A percentile compares a stretch with the other conserved stretches of the same genome.
Conservation (phyloP, 257 asterid species). For the Handroanthus guayacan region DNA sequence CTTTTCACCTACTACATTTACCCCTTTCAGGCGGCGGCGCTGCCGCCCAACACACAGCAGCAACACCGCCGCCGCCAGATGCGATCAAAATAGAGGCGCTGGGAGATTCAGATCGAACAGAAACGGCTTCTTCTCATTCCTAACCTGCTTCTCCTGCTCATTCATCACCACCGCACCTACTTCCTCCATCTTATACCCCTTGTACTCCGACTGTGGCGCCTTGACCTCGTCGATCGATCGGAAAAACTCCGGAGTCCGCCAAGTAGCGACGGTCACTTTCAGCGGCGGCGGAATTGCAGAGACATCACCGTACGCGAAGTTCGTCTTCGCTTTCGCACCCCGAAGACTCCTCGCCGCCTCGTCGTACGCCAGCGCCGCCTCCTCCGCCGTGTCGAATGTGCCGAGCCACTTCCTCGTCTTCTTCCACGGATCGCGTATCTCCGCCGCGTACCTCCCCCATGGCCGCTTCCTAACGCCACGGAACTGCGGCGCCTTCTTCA, state of each 20-base stretch:
- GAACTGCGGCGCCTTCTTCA: conserved; percentile 43
- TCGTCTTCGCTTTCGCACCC: conserved; percentile 70
- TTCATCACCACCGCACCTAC: conserved; percentile 45
- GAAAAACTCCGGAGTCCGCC: conserved; percentile 41
- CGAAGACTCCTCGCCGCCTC: conserved; percentile 64
- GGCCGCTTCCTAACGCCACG: conserved; percentile 80
- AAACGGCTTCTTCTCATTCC: conserved; percentile 52
- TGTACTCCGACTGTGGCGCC: conserved; percentile 43
- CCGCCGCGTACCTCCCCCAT: conserved; percentile 77
- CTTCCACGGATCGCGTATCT: conserved; percentile 79
- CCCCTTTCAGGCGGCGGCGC: neutral
- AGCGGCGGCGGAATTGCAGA: conserved; percentile 24
- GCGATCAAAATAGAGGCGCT: conserved; percentile 55
- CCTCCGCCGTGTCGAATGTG: conserved; percentile 76
- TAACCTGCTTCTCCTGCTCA: conserved; percentile 44
- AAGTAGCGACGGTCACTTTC: conserved; percentile 23
- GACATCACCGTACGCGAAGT: conserved; percentile 44
- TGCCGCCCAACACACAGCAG: neutral
- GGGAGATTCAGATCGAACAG: conserved; percentile 71
- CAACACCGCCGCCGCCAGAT: neutral
- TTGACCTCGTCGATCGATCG: conserved; percentile 15
- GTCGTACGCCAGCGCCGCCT: conserved; percentile 75
- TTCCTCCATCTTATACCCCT: conserved; percentile 50
- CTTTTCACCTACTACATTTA: neutral
- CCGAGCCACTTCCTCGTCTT: conserved; percentile 79